Base-by-base conservation (phyloP, 306 rosid genomes). In the Leucaena leucocephala region DNA sequence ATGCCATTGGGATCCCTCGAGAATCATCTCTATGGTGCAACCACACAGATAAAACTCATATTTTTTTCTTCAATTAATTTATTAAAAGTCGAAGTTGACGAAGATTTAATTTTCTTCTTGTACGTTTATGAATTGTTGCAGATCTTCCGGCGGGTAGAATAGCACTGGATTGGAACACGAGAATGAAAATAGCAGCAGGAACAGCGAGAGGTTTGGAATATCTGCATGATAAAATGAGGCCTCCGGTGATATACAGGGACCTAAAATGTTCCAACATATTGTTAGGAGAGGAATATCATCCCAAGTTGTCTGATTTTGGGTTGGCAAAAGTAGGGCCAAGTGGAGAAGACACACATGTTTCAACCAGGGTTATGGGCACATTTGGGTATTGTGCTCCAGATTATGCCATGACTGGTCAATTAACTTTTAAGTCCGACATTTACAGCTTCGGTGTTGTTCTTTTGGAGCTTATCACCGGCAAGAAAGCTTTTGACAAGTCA, bases 391-490 rank as follows among this genome's bases (percentile, higher is more conserved):
- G 95, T 49, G 97, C 97, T 82, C 97, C 98, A 2, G 93, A 88
- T 81, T 94, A 91, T 80, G 91, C 93, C 36, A 88, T 84, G 92
- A 92, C 98, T 0, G 97, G 98, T 45, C 94, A 91, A 74, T 86
- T 92, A 71, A 92, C 98, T 35, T 87, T 92, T 68, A 91, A 95
- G 86, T 89, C 97, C 44, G 98, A 95, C 81, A 85, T 95, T 79
- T 91, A 92, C 84, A 92, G 96, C 86, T 91, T 95, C 13, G 98
- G 98, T 10, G 97, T 95, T 36, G 98, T 91, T 87, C 95, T 95
- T 84, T 85, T 95, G 91, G 98, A 95, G 89, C 86, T 95, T 72
- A 87, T 95, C 71, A 92, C 97, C 0, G 98, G 98, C 13, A 83
- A 92, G 84, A 90, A 85, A 78, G 92, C 94, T 7, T 84, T 90